A percentile compares a stretch with the other conserved stretches of the same genome.
phyloP scores from a whole-genome alignment of 768 basidiomycete species.

The Dacryopinax spathularia region DNA sequence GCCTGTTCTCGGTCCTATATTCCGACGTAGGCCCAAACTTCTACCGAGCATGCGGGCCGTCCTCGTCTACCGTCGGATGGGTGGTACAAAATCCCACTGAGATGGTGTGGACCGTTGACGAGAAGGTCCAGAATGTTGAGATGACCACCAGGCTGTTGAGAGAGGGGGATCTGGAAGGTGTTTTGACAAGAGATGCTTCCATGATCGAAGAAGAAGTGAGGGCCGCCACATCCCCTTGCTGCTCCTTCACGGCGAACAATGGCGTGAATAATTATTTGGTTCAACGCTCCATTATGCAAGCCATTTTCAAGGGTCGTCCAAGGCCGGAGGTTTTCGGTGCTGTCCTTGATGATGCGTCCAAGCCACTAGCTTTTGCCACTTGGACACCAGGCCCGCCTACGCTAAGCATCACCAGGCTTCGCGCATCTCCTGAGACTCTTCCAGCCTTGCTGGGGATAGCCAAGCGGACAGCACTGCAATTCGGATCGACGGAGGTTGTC shows the following conservation, averaged over 20 bases:
- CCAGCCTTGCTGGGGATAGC: slow-evolving; percentile 25
- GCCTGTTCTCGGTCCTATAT: slow-evolving; percentile 36
- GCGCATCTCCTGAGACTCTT: slow-evolving; percentile 23
- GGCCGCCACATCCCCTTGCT: slow-evolving; percentile 10
- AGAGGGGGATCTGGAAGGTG: slow-evolving; percentile 23
- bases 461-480: slow-evolving; percentile 24
- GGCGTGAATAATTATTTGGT: slow-evolving; percentile 29
- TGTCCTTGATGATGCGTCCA: slow-evolving; percentile 6
- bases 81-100: slow-evolving; percentile 24
- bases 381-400: slow-evolving; percentile 30
- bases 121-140: slow-evolving; percentile 11
- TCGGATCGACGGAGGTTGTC: slow-evolving; percentile 30
- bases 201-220: slow-evolving; percentile 22
- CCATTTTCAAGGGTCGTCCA: neutral
- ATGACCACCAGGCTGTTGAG: slow-evolving; percentile 22
- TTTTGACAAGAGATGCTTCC: slow-evolving; percentile 32
- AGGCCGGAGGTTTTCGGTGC: slow-evolving; percentile 23
- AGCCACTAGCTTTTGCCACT: slow-evolving; percentile 24
- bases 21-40: slow-evolving; percentile 39
- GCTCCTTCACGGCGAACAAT: slow-evolving; percentile 31
- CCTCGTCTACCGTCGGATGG: slow-evolving; percentile 32
- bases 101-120: slow-evolving; percentile 27
- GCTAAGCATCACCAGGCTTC: slow-evolving; percentile 35
- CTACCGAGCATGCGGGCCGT: slow-evolving; percentile 32
- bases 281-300: slow-evolving; percentile 13